Evolutionary conservation across 306 rosid species (phyloP), one percentile per base, ranked within the genome.

Genomic region (Pterocarpus macrocarpus): DNA sequence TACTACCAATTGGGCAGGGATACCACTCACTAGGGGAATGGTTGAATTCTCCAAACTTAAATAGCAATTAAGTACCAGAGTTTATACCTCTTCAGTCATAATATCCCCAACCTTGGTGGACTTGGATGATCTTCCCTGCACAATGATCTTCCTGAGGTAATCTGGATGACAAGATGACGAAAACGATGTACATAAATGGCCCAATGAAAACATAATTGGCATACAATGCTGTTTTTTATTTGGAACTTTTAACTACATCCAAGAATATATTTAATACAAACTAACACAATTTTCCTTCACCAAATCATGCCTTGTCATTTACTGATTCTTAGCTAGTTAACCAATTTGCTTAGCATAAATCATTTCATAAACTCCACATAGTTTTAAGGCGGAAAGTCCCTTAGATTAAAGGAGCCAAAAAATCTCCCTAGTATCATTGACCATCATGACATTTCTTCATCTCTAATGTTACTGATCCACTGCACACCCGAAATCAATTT

Each of bases 51-150:
- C 63, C 59, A n/a, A 55, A 68, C 16, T 63, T 61, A 39, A 1
- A 69, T 56, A 43, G 34, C 59, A 73, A 63, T 57, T 8, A 66
- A 67, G 22, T n/a, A 11, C 63, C 39, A 61, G 33, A 64, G 45
- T 22, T 65, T 33, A 66, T 92, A 96, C 99, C 98, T 96, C 99
- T 80, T 96, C 99, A 11, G 99, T 96, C 99, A 96, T 96, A 77
- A 96, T 96, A 84, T 96, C 99, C 71, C 99, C 99, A 47, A 96
- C 99, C 89, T 93, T 96, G 30, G 99, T 96, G 64, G 97, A 89
- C 87, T 96, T 96, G 87, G 99, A 96, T 59, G 99, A 96, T 80
- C 98, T 92, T 71, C 99, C 99, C 87, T 96, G 99, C 78, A 96
- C 97, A 16, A 96, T 93, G 90, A 96, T 96, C 96, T 96, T 96